A percentile compares a stretch with the other conserved stretches of the same genome.
Conservation (phyloP, 495 filamentous ascomycete genomes). For the Penicillium cataractarum region DNA sequence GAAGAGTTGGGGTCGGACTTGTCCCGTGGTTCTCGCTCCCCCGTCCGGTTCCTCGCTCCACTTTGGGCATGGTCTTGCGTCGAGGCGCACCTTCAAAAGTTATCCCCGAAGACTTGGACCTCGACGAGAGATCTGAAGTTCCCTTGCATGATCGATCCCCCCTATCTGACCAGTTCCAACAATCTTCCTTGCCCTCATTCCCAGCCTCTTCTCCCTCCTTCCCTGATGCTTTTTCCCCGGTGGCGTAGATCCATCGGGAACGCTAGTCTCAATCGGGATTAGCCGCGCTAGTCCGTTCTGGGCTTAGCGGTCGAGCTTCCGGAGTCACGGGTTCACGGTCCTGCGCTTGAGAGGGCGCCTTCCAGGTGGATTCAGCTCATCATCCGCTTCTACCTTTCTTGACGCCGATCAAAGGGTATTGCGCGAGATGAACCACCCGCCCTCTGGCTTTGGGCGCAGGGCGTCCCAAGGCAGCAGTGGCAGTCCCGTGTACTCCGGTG, state of each 20-base stretch:
- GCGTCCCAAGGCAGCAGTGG: constrained; percentile 43
- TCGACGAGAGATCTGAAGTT: neutral
- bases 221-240: constrained; percentile 33
- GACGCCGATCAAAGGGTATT: constrained; percentile 10
- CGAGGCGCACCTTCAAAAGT: neutral
- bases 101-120: neutral
- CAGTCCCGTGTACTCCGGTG: constrained; percentile 42
- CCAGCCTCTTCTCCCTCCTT: constrained; percentile 5
- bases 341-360: constrained; percentile 20
- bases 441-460: constrained; percentile 36
- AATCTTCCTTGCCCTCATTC: neutral
- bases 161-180: neutral
- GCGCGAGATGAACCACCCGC: constrained; percentile 42
- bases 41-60: constrained; percentile 17
- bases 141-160: neutral
- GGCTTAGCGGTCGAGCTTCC: constrained; percentile 43
- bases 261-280: constrained; percentile 34
- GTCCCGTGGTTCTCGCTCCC: constrained; percentile 31
- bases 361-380: constrained; percentile 21
- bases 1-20: constrained; percentile 28
- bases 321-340: constrained; percentile 49
- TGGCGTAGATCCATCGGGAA: constrained; percentile 48
- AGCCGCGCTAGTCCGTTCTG: constrained; percentile 26
- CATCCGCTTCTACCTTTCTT: constrained; percentile 15
- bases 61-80: constrained; percentile 6